Conservation (phyloP, 2,329 filamentous ascomycete species). For the Fusarium irregulare region DNA sequence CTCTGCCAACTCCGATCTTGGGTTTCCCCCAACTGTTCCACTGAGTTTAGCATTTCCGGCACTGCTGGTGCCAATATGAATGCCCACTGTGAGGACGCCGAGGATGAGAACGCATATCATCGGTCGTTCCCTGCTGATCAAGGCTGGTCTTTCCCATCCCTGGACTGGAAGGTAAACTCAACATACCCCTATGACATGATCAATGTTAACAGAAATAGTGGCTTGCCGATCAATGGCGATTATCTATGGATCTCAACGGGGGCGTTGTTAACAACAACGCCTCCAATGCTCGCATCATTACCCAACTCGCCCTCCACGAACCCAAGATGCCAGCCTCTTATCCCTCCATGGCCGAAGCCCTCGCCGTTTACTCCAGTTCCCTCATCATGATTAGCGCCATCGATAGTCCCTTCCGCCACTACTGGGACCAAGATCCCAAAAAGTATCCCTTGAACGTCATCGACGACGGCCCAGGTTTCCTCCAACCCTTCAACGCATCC, state of each 20-base stretch:
- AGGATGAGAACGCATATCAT: conserved; percentile 67
- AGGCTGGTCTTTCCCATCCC: conserved; percentile 48
- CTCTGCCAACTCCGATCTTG: conserved; percentile 76
- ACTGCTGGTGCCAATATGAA: conserved; percentile 68
- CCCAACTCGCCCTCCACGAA: conserved; percentile 61
- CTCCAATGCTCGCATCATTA: conserved; percentile 66
- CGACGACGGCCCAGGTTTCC: conserved; percentile 53
- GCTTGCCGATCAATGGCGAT: conserved; percentile 65
- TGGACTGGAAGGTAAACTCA: conserved; percentile 61
- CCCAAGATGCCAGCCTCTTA: conserved; percentile 59
- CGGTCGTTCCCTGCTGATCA: conserved; percentile 52
- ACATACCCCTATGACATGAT: background rate
- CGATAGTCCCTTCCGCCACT: conserved; percentile 69
- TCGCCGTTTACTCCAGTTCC: conserved; percentile 76
- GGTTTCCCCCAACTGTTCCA: conserved; percentile 74
- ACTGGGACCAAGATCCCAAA: conserved; percentile 58
- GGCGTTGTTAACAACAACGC: conserved; percentile 67
- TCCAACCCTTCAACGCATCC: conserved; percentile 71
- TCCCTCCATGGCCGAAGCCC: conserved; percentile 78
- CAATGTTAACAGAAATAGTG: conserved; percentile 48
- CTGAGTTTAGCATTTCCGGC: conserved; percentile 67
- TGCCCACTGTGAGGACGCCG: conserved; percentile 69
- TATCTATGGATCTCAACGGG: conserved; percentile 66
- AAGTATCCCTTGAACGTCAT: conserved; percentile 50
- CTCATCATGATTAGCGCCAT: conserved; percentile 71